Conservation (phyloP, 371 early-diverging fungal species). For the Globomyces sp. region DNA sequence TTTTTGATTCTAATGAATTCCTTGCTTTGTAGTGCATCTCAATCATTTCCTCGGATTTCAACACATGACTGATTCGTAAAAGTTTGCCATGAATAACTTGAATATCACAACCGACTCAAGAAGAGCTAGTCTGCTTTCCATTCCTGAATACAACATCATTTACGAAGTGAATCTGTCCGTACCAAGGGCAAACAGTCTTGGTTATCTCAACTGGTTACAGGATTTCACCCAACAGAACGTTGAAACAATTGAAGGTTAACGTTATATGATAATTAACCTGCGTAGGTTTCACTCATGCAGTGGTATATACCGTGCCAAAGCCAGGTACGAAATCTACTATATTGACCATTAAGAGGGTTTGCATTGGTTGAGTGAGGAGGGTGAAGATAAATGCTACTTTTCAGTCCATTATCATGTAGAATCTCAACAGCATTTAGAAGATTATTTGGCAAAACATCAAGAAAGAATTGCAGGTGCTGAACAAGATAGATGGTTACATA, state of each 20-base stretch:
- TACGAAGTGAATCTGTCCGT: constrained; percentile 56
- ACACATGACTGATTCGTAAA: too few species aligned
- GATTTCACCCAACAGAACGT: constrained; percentile 35
- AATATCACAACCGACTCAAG: too few species aligned
- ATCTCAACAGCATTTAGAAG: constrained; percentile 42
- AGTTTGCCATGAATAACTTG: too few species aligned
- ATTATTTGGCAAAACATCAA: constrained; percentile 44
- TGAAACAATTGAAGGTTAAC: constrained; percentile 23
- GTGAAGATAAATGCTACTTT: constrained; percentile 46
- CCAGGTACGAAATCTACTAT: constrained; percentile 31
- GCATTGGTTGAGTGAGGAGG: constrained; percentile 54
- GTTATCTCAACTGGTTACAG: constrained; percentile 43
- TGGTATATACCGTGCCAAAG: constrained; percentile 53
- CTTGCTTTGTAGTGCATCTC: too few species aligned
- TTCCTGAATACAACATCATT: constrained; percentile 37
- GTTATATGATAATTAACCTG: neutral
- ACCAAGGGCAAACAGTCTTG: constrained; percentile 42
- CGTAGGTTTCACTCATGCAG: constrained; percentile 47
- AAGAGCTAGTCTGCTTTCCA: neutral
- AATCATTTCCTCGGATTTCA: too few species aligned
- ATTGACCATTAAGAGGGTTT: constrained; percentile 37
- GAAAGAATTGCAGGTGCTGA: constrained; percentile 27
- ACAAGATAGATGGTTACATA: constrained; percentile 25
- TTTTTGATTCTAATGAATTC: too few species aligned
- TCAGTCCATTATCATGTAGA: constrained; percentile 54